A percentile compares a stretch with the other conserved stretches of the same genome.
These are phyloP conservation scores for Exophiala mesophila DNA, from an alignment of 2,329 filamentous ascomycete genomes.

Conservation along the genomic window DNA sequence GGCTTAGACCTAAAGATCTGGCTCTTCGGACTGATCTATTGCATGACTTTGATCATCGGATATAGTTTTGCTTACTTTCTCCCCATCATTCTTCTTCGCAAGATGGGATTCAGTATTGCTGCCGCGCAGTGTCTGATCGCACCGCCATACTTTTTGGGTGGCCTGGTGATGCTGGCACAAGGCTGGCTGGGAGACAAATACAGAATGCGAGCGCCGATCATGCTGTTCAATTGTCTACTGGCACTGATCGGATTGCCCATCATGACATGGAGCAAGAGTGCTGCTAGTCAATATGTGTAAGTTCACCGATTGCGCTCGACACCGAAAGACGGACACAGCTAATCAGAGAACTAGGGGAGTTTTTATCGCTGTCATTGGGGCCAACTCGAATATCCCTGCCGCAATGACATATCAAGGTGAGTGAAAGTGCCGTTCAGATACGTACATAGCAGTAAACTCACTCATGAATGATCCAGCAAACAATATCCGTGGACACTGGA, in stretches of 20 bases:
- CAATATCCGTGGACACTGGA: neutral
- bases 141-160: constrained; percentile 28
- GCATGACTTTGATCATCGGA: neutral
- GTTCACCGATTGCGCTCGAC: neutral
- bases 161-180: constrained; percentile 21
- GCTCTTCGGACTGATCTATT: constrained; percentile 49
- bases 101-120: constrained; percentile 29
- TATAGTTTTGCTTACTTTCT: constrained; percentile 34
- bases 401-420: constrained; percentile 2
- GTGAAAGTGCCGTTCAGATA: neutral
- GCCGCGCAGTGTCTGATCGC: constrained; percentile 28
- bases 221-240: constrained; percentile 57
- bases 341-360: neutral
- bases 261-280: constrained; percentile 46
- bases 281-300: neutral
- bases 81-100: constrained; percentile 22
- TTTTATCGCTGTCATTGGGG: neutral
- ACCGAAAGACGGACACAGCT: no score
- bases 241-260: constrained; percentile 23
- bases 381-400: constrained; percentile 1
- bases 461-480: neutral
- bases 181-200: constrained; percentile 54
- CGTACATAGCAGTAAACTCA: no score
- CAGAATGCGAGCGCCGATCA: constrained; percentile 34
- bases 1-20: constrained; percentile 49